These are phyloP conservation scores for Hanseniaspora vineae DNA, from an alignment of 805 yeast species.

Conservation along the genomic window DNA sequence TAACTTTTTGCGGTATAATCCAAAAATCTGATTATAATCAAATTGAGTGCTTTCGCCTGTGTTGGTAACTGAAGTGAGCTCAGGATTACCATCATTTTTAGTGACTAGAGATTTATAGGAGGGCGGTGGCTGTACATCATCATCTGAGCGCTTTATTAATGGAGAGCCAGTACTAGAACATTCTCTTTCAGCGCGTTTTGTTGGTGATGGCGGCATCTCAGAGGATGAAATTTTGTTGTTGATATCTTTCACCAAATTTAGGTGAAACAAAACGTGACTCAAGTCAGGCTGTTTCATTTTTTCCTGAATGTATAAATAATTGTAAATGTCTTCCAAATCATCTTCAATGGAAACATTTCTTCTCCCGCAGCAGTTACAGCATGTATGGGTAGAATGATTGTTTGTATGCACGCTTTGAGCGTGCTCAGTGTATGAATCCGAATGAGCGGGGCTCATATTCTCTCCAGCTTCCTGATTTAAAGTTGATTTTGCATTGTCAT, in stretches of 20 bases:
- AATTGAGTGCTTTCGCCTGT: conserved; percentile 1
- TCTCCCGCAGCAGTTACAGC: conserved; percentile 73
- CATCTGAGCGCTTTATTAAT: neutral
- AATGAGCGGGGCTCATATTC: too few species aligned
- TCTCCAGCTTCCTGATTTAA: neutral
- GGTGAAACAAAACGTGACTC: conserved; percentile 21
- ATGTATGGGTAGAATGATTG: neutral
- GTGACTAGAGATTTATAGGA: neutral
- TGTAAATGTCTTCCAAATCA: conserved; percentile 63
- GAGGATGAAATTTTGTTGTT: neutral
- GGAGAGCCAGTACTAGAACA: neutral
- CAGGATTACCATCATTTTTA: conserved; percentile 1
- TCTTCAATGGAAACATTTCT: conserved; percentile 59
- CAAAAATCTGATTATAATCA: neutral
- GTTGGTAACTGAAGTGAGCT: neutral
- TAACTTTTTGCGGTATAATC: conserved; percentile 6
- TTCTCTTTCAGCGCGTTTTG: neutral
- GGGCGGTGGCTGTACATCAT: neutral
- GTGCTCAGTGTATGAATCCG: too few species aligned
- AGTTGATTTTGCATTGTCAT: neutral
- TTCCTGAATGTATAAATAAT: conserved; percentile 46
- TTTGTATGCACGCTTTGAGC: too few species aligned
- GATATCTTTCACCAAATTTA: conserved; percentile 20
- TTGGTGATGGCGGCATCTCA: neutral
- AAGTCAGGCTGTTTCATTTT: conserved; percentile 23